Base-by-base conservation (phyloP, 352 stramenopile genomes). In the Elongisporangium anandrum region DNA sequence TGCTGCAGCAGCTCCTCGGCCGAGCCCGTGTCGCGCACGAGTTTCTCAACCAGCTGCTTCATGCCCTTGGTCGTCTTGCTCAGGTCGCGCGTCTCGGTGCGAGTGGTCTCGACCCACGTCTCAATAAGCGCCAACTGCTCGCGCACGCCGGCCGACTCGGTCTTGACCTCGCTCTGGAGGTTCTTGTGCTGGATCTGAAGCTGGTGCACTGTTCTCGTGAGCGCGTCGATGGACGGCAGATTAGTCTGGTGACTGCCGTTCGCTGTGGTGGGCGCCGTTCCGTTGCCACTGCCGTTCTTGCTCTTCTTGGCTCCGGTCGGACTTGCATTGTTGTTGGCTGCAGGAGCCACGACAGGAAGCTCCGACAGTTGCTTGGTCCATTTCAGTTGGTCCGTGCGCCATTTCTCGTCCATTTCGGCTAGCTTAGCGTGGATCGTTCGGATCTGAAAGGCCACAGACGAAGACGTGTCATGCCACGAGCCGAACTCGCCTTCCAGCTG, bases 21-120 rank as follows among this genome's bases (percentile, higher is more conserved):
- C 7, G 73, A 82, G 10, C 80, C 81, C 21, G 79, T 88, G 51
- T 90, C 80, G 2, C 83, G 83, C 66, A 93, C 77, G 2, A 90
- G 69, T 57, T 90, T 90, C 66, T 90, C 83, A 1, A 93, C 74
- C 15, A 93, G 75, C 38, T 87, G 59, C 64, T 92, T 89, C 38
- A 92, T 64, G 22, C 81, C 81, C 49, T 80, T 75, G 26, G 72
- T 66, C 9, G 68, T 88, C 50, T 79, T 77, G 1, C 67, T 66
- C 17, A 84, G 52, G 12, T 76, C 66, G n/a, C 63, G 73, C 5
- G 66, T 75, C 55, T 88, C 79, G 3, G 85, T 68, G 1, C 67
- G 66, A 41, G 64, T 73, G 12, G 75, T 69, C 56, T 66, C 74
- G 21, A 66, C 74, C 57, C 67, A 63, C 19, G 68, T 72, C 45